phyloP scores from a whole-genome alignment of 176 grass and related monocot genomes.

The Oryza australiensis region DNA sequence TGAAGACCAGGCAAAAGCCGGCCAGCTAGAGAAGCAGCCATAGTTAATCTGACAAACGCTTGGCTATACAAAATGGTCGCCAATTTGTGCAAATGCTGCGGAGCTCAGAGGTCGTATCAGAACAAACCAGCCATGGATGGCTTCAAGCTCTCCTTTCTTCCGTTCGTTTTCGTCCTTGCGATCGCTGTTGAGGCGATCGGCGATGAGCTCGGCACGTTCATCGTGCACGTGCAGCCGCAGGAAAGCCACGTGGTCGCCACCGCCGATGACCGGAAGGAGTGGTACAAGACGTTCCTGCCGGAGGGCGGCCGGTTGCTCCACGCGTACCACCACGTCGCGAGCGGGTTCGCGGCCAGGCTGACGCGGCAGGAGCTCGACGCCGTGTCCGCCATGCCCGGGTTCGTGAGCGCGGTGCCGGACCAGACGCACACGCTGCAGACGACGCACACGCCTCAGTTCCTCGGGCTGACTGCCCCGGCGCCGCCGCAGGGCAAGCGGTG shows the following conservation, averaged over 20 bases:
- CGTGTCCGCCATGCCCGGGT: conserved; percentile 46
- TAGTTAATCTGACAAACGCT: background rate
- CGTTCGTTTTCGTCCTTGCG: conserved; percentile 17
- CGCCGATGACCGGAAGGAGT: conserved; percentile 27
- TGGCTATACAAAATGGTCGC: conserved; percentile 18
- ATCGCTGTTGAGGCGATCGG: background rate
- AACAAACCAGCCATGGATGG: conserved; percentile 26
- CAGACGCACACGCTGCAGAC: conserved; percentile 37
- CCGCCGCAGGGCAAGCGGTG: background rate
- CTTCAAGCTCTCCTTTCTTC: background rate
- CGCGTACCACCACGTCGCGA: conserved; percentile 58
- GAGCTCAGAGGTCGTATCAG: background rate
- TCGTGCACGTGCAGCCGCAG: conserved; percentile 44
- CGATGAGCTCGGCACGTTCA: conserved; percentile 29
- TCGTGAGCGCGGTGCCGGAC: conserved; percentile 40
- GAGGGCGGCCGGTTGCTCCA: conserved; percentile 41
- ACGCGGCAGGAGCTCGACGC: conserved; percentile 35
- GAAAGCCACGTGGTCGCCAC: conserved; percentile 20
- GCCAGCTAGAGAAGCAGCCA: background rate
- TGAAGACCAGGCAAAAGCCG: conserved; percentile 2
- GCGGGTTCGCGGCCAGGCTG: conserved; percentile 60
- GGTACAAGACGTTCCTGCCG: conserved; percentile 49
- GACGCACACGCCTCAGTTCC: conserved; percentile 60
- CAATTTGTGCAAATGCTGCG: background rate
- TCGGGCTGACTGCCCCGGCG: conserved; percentile 31